phyloP scores from a whole-genome alignment of 176 grass and related monocot species.

The Aegilops bicornis region DNA sequence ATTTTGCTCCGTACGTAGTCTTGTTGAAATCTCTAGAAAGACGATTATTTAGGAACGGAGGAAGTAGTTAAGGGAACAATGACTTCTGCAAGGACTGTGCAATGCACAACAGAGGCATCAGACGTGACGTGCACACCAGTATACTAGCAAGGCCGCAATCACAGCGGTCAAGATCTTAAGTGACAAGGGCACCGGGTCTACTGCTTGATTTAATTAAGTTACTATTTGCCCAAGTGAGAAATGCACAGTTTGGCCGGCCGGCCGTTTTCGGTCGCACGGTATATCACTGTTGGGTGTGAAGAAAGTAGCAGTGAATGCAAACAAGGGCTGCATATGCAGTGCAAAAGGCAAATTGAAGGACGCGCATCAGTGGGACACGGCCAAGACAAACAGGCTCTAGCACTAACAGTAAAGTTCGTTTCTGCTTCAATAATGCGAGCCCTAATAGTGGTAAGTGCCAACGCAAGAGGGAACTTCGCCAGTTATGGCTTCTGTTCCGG shows the following conservation, averaged over 20 bases:
- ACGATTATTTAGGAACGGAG: too few relatives aligned
- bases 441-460: background rate
- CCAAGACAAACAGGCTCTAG: slow-evolving; percentile 28
- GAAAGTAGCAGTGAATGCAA: slow-evolving; percentile 8
- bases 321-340: background rate
- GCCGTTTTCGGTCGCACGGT: background rate
- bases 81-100: background rate
- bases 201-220: background rate
- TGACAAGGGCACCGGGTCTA: background rate
- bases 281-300: background rate
- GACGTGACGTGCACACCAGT: slow-evolving; percentile 1
- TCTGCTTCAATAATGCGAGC: background rate
- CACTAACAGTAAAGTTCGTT: slow-evolving; percentile 22
- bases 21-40: too few relatives aligned
- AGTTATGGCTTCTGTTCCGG: background rate
- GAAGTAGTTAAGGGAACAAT: slow-evolving; percentile 22
- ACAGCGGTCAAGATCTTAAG: background rate
- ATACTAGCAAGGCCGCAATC: background rate
- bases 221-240: background rate
- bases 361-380: background rate
- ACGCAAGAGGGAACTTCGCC: background rate
- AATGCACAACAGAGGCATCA: background rate
- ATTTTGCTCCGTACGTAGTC: too few relatives aligned
- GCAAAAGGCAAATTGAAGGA: background rate
- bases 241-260: background rate